Percentiles rank a stretch among this genome's conserved stretches.
These are phyloP conservation scores for Clavariopsis aquatica DNA, from an alignment of 495 filamentous ascomycete genomes.

Conservation along the genomic window DNA sequence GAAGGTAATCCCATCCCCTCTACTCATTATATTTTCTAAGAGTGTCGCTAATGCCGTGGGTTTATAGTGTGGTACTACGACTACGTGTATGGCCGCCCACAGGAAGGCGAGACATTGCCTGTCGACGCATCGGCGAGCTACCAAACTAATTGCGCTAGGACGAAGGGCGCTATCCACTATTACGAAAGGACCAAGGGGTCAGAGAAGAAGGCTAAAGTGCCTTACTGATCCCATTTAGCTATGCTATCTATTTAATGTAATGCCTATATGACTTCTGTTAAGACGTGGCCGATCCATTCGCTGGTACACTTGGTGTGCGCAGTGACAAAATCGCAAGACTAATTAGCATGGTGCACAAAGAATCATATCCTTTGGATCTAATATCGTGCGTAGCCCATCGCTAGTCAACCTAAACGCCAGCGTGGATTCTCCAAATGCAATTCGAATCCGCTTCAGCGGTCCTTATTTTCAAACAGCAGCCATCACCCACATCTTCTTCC, in stretches of 20 bases:
- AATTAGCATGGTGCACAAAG: too few relatives aligned
- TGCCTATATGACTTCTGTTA: neutral
- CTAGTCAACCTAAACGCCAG: slow-evolving; percentile 22
- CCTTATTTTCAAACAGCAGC: slow-evolving; percentile 21
- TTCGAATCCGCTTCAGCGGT: slow-evolving; percentile 14
- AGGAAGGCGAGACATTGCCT: slow-evolving; percentile 47
- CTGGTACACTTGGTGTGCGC: too few relatives aligned
- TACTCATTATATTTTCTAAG: neutral
- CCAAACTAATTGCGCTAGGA: slow-evolving; percentile 49
- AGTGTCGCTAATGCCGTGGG: neutral
- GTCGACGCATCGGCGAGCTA: slow-evolving; percentile 45
- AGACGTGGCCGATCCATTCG: too few relatives aligned
- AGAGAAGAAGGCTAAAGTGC: slow-evolving; percentile 26
- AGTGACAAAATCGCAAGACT: too few relatives aligned
- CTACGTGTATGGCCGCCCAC: slow-evolving; percentile 48
- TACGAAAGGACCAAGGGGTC: slow-evolving; percentile 44
- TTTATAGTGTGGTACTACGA: slow-evolving; percentile 12
- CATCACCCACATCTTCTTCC: slow-evolving; percentile 26
- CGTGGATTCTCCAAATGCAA: slow-evolving; percentile 28
- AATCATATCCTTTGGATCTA: too few relatives aligned
- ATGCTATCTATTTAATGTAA: neutral
- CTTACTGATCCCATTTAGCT: slow-evolving; percentile 2
- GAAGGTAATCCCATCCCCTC: slow-evolving; percentile 39
- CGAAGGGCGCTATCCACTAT: slow-evolving; percentile 48
- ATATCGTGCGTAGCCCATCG: neutral